Conservation (phyloP, 257 asterid genomes). For the Misopates orontium region DNA sequence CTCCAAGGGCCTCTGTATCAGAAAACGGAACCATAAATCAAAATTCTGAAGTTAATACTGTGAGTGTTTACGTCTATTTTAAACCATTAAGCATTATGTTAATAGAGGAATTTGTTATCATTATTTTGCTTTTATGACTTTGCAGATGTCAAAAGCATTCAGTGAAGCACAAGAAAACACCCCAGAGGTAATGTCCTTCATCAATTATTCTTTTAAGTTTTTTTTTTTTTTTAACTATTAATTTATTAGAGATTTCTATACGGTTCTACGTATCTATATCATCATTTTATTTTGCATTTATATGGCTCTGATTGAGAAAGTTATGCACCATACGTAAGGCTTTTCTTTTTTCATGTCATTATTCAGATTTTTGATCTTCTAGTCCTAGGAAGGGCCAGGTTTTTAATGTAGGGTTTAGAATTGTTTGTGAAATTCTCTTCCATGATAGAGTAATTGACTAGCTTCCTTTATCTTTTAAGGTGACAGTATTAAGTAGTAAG, state of each 20-base stretch:
- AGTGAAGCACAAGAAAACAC: conserved; percentile 60
- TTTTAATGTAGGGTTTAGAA: background rate
- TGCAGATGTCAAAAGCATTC: conserved; percentile 54
- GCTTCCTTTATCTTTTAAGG: background rate
- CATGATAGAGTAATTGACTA: background rate
- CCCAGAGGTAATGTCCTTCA: conserved; percentile 56
- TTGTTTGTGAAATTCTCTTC: background rate
- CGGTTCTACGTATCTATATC: conserved; percentile 10
- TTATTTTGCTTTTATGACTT: conserved; percentile 16
- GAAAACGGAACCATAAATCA: conserved; percentile 35
- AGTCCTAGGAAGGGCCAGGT: no score
- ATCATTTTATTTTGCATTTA: conserved; percentile 10
- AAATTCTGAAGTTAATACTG: background rate
- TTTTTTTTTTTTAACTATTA: background rate
- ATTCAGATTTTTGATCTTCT: background rate
- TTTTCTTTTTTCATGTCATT: conserved; percentile 14
- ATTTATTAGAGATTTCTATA: background rate
- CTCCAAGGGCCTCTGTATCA: conserved; percentile 38
- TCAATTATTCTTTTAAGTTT: background rate
- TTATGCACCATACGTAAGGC: background rate
- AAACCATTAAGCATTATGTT: background rate
- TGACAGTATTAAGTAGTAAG: no score
- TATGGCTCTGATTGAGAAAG: background rate
- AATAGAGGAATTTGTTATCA: background rate
- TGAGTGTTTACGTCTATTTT: background rate